Conservation (phyloP, 78 protist genomes). For the Isochrysis galbana region DNA sequence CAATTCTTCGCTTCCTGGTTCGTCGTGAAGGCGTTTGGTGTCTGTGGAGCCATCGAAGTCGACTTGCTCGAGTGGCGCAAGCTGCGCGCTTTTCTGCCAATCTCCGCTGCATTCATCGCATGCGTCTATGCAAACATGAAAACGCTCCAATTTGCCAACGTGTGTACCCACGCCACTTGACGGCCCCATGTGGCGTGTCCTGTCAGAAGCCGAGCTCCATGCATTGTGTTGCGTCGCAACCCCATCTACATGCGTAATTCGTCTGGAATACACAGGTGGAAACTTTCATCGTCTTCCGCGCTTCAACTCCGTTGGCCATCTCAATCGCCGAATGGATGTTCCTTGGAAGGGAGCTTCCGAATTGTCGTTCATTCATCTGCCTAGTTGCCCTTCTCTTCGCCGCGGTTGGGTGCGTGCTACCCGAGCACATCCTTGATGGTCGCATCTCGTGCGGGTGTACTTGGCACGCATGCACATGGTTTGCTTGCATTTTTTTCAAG, state of each 20-base stretch:
- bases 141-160: constrained; percentile 1
- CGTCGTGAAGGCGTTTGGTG: neutral
- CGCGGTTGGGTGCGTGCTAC: neutral
- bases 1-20: neutral
- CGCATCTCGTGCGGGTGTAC: too few species aligned
- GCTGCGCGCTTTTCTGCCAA: neutral
- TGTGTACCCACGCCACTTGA: neutral
- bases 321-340: neutral
- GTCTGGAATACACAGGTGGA: neutral
- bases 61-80: neutral
- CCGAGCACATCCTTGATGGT: neutral
- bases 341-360: constrained; percentile 17
- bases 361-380: neutral
- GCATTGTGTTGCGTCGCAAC: too few species aligned
- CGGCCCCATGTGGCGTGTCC: neutral
- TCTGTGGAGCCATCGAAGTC: neutral
- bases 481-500: too few species aligned
- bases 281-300: constrained; percentile 33
- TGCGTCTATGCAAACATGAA: neutral
- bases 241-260: too few species aligned
- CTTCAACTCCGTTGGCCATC: neutral
- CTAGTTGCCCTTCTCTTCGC: neutral
- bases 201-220: too few species aligned
- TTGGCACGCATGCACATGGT: too few species aligned
- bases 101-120: neutral